Percentiles rank a stretch among this genome's conserved stretches.
These are phyloP conservation scores for Mycothermus thermophilus DNA, from an alignment of 495 filamentous ascomycete genomes.

Conservation along the genomic window DNA sequence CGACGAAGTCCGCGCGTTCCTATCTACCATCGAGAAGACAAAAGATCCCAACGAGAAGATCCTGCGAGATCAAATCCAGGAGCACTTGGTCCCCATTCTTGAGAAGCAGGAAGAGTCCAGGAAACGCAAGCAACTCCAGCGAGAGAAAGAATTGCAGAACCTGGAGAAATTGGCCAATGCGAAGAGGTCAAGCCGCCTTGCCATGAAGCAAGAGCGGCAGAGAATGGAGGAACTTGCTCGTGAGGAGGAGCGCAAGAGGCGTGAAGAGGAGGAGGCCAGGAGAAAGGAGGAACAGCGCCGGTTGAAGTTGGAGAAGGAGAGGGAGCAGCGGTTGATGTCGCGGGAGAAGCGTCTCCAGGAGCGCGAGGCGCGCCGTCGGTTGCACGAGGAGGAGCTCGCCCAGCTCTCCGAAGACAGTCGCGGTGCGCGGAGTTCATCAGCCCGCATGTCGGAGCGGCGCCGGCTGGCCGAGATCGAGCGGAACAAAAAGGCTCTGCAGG, in stretches of 20 bases:
- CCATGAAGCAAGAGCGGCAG: conserved; percentile 65
- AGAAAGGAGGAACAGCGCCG: conserved; percentile 54
- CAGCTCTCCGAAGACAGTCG: conserved; percentile 65
- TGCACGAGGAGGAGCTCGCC: conserved; percentile 72
- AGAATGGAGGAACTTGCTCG: conserved; percentile 54
- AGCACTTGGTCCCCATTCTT: conserved; percentile 69
- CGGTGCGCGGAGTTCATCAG: conserved; percentile 46
- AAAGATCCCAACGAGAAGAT: conserved; percentile 72
- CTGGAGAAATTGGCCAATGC: conserved; percentile 78
- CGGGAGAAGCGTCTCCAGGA: conserved; percentile 74
- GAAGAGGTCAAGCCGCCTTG: conserved; percentile 81
- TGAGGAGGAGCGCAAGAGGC: conserved; percentile 59
- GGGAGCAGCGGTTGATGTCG: conserved; percentile 69
- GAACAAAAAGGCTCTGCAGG: conserved; percentile 56
- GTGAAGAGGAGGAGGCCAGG: conserved; percentile 49
- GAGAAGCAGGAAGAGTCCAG: conserved; percentile 68
- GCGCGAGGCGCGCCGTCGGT: conserved; percentile 61
- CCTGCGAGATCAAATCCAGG: conserved; percentile 50
- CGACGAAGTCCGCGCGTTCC: conserved; percentile 58
- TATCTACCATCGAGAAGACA: conserved; percentile 54
- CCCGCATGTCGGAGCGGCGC: conserved; percentile 62
- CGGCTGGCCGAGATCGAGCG: conserved; percentile 64
- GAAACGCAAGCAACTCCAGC: conserved; percentile 50
- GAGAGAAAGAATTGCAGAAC: conserved; percentile 66
- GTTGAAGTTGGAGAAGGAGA: conserved; percentile 54